These are phyloP conservation scores for Ceratobasidium sp. DNA, from an alignment of 1,284 basidiomycete species.

Conservation along the genomic window DNA sequence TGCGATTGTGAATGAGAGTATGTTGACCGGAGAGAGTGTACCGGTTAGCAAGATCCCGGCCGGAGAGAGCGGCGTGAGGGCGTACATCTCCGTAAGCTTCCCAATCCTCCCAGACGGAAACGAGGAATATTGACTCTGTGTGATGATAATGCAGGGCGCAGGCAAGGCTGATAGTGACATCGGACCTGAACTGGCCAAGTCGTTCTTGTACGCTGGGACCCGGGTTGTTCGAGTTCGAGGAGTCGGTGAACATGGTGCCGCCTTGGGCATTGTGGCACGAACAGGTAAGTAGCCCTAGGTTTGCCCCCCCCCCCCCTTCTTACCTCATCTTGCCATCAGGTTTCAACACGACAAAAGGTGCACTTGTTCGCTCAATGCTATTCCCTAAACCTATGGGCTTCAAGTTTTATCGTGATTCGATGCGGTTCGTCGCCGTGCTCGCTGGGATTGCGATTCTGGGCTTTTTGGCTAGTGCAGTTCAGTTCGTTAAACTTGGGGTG, in stretches of 20 bases:
- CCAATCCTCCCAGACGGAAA: not conserved
- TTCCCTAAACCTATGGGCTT: constrained; percentile 99
- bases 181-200: constrained; percentile 77
- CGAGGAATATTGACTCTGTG: too few species aligned
- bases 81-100: constrained; percentile 54
- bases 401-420: constrained; percentile 98
- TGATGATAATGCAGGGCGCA: constrained; percentile 42
- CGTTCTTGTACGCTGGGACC: constrained; percentile 93
- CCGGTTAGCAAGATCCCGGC: constrained; percentile 89
- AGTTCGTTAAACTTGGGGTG: constrained; percentile 92
- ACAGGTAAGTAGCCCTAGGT: constrained; percentile 66
- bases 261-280: constrained; percentile 89
- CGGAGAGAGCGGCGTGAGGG: constrained; percentile 74
- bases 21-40: constrained; percentile 97
- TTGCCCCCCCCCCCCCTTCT: too few species aligned
- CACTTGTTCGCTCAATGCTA: constrained; percentile 95
- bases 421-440: constrained; percentile 94
- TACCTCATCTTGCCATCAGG: constrained; percentile 60
- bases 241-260: constrained; percentile 64
- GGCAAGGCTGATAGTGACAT: constrained; percentile 69
- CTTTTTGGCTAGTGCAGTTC: constrained; percentile 87
- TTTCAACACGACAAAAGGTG: constrained; percentile 98
- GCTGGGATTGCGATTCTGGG: constrained; percentile 89
- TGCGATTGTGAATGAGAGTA: constrained; percentile 98
- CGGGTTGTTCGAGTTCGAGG: constrained; percentile 92